Conservation (phyloP, 495 filamentous ascomycete species). For the Neurospora sp. region DNA sequence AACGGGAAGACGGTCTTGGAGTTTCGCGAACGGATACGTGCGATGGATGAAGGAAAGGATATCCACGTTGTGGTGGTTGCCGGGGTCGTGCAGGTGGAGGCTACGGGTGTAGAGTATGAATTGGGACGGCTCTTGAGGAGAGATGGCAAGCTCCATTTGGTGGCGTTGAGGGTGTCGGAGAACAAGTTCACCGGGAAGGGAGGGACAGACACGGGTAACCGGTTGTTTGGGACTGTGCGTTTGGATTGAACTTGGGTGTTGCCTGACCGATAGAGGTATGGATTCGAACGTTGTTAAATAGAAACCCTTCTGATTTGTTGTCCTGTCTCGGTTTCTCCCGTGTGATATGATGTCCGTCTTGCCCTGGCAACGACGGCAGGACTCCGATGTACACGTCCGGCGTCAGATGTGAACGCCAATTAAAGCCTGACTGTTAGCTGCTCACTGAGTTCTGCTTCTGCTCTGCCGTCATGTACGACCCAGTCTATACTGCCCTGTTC, state of each 20-base stretch:
- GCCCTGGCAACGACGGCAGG: neutral
- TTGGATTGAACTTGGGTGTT: conserved; percentile 4
- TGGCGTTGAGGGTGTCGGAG: conserved; percentile 44
- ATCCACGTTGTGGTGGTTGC: conserved; percentile 48
- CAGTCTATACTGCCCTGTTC: no score
- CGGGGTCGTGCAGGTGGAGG: conserved; percentile 43
- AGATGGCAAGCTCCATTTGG: conserved; percentile 26
- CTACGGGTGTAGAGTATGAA: conserved; percentile 17
- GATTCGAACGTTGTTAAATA: neutral
- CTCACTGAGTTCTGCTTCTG: neutral
- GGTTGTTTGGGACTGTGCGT: conserved; percentile 48
- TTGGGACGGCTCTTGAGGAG: conserved; percentile 18
- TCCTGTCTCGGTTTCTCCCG: neutral
- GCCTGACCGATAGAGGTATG: neutral
- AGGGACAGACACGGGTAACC: conserved; percentile 48
- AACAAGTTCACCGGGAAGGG: conserved; percentile 47
- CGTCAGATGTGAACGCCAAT: neutral
- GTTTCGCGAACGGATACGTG: conserved; percentile 45
- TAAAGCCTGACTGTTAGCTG: neutral
- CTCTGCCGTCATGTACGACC: neutral
- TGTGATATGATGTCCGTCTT: neutral
- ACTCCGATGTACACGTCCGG: neutral
- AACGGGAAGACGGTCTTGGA: conserved; percentile 41
- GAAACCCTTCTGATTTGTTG: neutral
- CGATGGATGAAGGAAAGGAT: conserved; percentile 13